These are phyloP conservation scores for Fusarium albidum DNA, from an alignment of 2,329 filamentous ascomycete genomes.

Conservation along the genomic window DNA sequence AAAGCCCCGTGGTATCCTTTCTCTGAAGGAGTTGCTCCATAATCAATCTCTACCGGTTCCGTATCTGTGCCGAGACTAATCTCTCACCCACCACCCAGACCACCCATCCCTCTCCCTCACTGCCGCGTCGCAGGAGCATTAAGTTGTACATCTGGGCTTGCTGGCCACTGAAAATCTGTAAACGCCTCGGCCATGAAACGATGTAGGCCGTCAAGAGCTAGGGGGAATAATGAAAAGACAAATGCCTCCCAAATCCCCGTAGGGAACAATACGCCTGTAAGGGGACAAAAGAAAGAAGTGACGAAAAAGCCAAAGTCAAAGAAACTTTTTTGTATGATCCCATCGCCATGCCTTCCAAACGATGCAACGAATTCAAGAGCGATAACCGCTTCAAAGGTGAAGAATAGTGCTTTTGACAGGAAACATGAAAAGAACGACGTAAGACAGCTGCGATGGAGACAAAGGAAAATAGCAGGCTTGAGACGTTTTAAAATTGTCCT, in stretches of 20 bases:
- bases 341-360: slow-evolving; percentile 48
- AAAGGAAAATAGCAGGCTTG: slow-evolving; percentile 33
- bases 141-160: slow-evolving; percentile 37
- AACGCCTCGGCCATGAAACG: slow-evolving; percentile 34
- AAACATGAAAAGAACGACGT: slow-evolving; percentile 21
- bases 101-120: slow-evolving; percentile 31
- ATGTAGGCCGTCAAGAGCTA: slow-evolving; percentile 30
- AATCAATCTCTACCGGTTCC: slow-evolving; percentile 21
- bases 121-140: slow-evolving; percentile 38
- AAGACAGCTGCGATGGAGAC: slow-evolving; percentile 21
- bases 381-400: slow-evolving; percentile 26
- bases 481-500: not conserved
- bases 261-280: slow-evolving; percentile 37
- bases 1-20: slow-evolving; percentile 20
- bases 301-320: slow-evolving; percentile 24
- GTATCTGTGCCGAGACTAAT: slow-evolving; percentile 15
- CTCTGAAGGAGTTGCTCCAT: slow-evolving; percentile 13
- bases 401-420: slow-evolving; percentile 30
- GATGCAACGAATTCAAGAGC: slow-evolving; percentile 32
- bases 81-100: not conserved
- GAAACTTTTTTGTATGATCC: slow-evolving; percentile 42
- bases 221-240: slow-evolving; percentile 30
- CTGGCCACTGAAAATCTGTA: slow-evolving; percentile 31
- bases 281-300: slow-evolving; percentile 23
- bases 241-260: slow-evolving; percentile 32